Percentiles rank a stretch among this genome's conserved stretches.
Conservation (phyloP, 176 grass and related monocot species). For the Aegilops sharonensis region DNA sequence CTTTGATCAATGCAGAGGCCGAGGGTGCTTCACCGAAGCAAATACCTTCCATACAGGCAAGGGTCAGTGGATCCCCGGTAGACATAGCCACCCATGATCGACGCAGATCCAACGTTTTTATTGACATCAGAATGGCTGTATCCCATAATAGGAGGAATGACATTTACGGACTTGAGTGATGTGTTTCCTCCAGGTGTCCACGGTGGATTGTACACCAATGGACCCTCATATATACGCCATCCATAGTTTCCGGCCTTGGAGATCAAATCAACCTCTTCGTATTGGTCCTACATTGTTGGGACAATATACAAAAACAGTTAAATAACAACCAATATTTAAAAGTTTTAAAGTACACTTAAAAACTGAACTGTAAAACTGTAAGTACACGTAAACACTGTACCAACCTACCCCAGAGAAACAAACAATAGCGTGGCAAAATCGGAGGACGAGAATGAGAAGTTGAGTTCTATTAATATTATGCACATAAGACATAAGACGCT, state of each 20-base stretch:
- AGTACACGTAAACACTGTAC: not conserved
- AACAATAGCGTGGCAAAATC: not conserved
- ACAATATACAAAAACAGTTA: not conserved
- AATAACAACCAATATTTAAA: not conserved
- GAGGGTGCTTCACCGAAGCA: not conserved
- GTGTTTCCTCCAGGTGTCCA: constrained; percentile 48
- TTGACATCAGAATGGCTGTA: constrained; percentile 60
- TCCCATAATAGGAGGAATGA: constrained; percentile 50
- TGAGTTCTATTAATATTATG: constrained; percentile 1
- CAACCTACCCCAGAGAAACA: not conserved
- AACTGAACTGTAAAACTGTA: too few relatives aligned
- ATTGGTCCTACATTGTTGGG: constrained; percentile 47
- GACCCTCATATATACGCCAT: constrained; percentile 64
- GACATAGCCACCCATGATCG: constrained; percentile 72
- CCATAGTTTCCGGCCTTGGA: constrained; percentile 82
- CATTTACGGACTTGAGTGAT: constrained; percentile 42
- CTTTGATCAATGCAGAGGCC: not conserved
- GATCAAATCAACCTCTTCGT: constrained; percentile 65
- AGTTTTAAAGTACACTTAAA: not conserved
- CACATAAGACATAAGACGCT: too few relatives aligned
- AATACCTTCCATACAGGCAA: constrained; percentile 71
- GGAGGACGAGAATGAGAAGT: not conserved
- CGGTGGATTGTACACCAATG: constrained; percentile 33
- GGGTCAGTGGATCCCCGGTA: constrained; percentile 68
- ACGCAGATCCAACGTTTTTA: constrained; percentile 46